Conservation (phyloP, 2,329 filamentous ascomycete genomes). For the Arthrinium puccinioides region DNA sequence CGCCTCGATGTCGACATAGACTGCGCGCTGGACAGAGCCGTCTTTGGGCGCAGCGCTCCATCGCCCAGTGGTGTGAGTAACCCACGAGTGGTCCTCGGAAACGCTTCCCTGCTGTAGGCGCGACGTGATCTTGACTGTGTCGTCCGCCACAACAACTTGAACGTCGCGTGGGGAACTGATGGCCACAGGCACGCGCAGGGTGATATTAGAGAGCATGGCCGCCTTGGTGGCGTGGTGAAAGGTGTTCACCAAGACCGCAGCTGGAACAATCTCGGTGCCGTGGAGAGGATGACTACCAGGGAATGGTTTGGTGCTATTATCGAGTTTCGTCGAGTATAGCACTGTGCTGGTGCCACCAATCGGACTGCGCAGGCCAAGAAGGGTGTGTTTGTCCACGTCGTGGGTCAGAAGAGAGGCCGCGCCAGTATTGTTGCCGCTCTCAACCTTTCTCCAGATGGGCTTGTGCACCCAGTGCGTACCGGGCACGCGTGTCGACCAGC, state of each 20-base stretch:
- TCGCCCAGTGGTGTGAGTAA: slow-evolving; percentile 19
- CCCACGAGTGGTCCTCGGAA: slow-evolving; percentile 15
- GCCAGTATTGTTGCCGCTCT: not conserved
- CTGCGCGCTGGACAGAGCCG: too few relatives aligned
- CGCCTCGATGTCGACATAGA: slow-evolving; percentile 13
- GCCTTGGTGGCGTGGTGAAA: slow-evolving; percentile 22
- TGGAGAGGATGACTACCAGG: slow-evolving; percentile 30
- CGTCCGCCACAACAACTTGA: slow-evolving; percentile 25
- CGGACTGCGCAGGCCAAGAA: slow-evolving; percentile 22
- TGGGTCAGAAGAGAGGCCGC: slow-evolving; percentile 10
- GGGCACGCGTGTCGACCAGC: slow-evolving; percentile 18
- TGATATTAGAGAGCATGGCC: slow-evolving; percentile 12
- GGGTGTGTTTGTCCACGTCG: slow-evolving; percentile 25
- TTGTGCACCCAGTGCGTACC: slow-evolving; percentile 14
- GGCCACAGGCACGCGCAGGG: slow-evolving; percentile 26
- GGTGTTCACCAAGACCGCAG: slow-evolving; percentile 31
- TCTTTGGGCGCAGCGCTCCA: not conserved
- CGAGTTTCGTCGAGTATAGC: slow-evolving; percentile 26
- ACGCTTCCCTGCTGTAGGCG: not conserved
- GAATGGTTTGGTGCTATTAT: slow-evolving; percentile 30
- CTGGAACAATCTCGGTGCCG: slow-evolving; percentile 35
- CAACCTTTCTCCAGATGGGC: slow-evolving; percentile 17
- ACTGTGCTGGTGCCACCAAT: slow-evolving; percentile 20
- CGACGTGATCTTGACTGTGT: slow-evolving; percentile 25
- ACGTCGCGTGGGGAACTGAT: slow-evolving; percentile 20